These are phyloP conservation scores for Gnetum montanum DNA, from an alignment of 75 land plant genomes.

Conservation along the genomic window DNA sequence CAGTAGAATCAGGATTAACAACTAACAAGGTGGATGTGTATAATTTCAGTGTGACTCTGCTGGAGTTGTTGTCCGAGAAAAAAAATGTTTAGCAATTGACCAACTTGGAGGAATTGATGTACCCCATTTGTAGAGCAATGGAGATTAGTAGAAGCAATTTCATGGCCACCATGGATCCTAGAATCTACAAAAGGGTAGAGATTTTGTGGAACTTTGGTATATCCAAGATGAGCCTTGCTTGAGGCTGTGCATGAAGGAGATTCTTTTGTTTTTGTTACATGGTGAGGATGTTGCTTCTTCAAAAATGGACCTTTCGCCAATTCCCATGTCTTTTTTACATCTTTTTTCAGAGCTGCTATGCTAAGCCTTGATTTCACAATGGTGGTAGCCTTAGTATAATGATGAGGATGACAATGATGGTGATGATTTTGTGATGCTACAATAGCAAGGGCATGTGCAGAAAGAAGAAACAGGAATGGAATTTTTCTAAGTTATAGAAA, in stretches of 20 bases:
- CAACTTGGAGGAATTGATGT: conserved; percentile 9
- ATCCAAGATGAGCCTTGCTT: conserved; percentile 10
- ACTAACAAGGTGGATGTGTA: conserved; percentile 25
- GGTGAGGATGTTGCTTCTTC: too few relatives aligned
- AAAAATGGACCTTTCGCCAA: conserved; percentile 23
- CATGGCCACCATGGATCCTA: conserved; percentile 10
- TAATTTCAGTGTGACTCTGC: conserved; percentile 28
- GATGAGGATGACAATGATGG: too few relatives aligned
- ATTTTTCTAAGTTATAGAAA: too few relatives aligned
- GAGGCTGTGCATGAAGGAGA: conserved; percentile 18
- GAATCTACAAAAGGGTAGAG: not conserved
- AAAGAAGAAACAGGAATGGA: too few relatives aligned
- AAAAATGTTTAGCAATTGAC: conserved; percentile 9
- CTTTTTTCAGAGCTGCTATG: too few relatives aligned
- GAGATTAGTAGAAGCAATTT: conserved; percentile 7
- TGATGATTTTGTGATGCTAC: too few relatives aligned
- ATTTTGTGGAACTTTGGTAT: conserved; percentile 14
- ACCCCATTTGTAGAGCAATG: conserved; percentile 6
- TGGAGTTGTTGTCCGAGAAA: conserved; percentile 19
- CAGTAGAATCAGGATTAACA: too few relatives aligned
- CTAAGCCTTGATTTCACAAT: too few relatives aligned
- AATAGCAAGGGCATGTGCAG: too few relatives aligned
- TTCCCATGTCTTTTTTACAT: not conserved
- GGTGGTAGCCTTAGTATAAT: too few relatives aligned
- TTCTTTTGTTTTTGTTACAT: conserved; percentile 17